These are phyloP conservation scores for Aspergillus unguis DNA, from an alignment of 2,329 filamentous ascomycete genomes.

Conservation along the genomic window DNA sequence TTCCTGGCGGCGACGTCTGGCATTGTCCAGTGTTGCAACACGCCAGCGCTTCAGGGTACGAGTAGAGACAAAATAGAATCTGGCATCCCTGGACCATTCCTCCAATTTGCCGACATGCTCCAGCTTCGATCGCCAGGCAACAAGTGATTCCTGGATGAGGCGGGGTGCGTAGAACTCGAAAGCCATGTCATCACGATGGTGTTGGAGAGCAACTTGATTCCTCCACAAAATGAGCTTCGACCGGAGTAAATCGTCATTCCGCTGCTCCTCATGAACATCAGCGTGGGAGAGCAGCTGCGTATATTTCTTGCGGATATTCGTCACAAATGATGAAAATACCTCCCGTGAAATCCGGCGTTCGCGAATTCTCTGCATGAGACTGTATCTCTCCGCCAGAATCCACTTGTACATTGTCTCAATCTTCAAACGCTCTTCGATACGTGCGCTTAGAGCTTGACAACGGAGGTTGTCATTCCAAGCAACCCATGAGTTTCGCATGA, in stretches of 20 bases:
- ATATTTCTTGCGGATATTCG: conserved; percentile 38
- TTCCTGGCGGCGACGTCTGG: conserved; percentile 53
- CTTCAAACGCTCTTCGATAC: conserved; percentile 55
- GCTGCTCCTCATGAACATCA: conserved; percentile 32
- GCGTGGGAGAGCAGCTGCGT: conserved; percentile 37
- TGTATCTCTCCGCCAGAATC: conserved; percentile 51
- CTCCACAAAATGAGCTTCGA: conserved; percentile 39
- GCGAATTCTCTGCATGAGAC: conserved; percentile 38
- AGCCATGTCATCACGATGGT: conserved; percentile 40
- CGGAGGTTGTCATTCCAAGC: conserved; percentile 62
- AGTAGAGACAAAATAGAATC: conserved; percentile 55
- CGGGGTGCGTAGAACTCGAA: conserved; percentile 44
- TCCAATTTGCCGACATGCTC: conserved; percentile 49
- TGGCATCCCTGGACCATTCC: conserved; percentile 53
- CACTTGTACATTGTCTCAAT: conserved; percentile 59
- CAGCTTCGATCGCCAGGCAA: conserved; percentile 36
- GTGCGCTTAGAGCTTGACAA: conserved; percentile 49
- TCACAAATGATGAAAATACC: conserved; percentile 39
- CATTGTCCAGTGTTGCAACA: conserved; percentile 47
- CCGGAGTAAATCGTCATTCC: conserved; percentile 32
- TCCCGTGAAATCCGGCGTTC: conserved; percentile 41
- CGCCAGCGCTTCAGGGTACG: conserved; percentile 52
- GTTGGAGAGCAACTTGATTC: conserved; percentile 36
- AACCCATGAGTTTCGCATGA: conserved; percentile 57
- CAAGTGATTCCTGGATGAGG: conserved; percentile 39